phyloP scores from a whole-genome alignment of 495 filamentous ascomycete genomes.

The Penicillium angulare region DNA sequence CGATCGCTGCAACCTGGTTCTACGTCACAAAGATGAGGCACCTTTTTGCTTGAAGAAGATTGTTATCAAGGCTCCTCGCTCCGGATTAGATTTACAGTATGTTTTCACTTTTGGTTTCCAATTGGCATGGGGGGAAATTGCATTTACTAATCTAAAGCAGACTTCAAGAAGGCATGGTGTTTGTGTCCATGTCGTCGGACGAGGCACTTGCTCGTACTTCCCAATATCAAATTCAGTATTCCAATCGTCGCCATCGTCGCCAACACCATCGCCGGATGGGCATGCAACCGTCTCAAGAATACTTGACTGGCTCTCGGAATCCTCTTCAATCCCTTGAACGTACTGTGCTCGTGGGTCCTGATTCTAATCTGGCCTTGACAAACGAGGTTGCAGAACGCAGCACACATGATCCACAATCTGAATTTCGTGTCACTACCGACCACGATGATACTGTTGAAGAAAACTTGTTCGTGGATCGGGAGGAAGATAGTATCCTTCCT shows the following conservation, averaged over 20 bases:
- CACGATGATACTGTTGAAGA: constrained; percentile 48
- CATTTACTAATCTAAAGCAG: constrained; percentile 35
- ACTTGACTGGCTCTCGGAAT: constrained; percentile 35
- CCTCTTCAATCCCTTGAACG: constrained; percentile 35
- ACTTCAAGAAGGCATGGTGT: constrained; percentile 91
- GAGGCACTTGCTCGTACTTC: constrained; percentile 73
- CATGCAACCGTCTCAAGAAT: constrained; percentile 42
- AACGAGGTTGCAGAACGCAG: constrained; percentile 15
- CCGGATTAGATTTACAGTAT: constrained; percentile 82
- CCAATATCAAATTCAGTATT: constrained; percentile 73
- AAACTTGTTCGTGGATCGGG: constrained; percentile 24
- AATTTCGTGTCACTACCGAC: constrained; percentile 52
- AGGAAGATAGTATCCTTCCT: constrained; percentile 21
- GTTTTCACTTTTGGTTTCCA: constrained; percentile 30
- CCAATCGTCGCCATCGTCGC: constrained; percentile 25
- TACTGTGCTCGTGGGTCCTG: constrained; percentile 21
- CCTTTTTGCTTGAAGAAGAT: constrained; percentile 81
- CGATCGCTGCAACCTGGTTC: constrained; percentile 77
- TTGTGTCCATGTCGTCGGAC: constrained; percentile 79
- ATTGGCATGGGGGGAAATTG: background rate
- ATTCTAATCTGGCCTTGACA: constrained; percentile 22
- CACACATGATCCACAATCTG: constrained; percentile 24
- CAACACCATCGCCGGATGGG: constrained; percentile 28
- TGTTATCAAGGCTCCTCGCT: constrained; percentile 80
- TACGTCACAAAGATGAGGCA: constrained; percentile 73